Evolutionary conservation across 495 filamentous ascomycete species (phyloP), one percentile per base, ranked within the genome.

Genomic region (Jackrogersella minutella): DNA sequence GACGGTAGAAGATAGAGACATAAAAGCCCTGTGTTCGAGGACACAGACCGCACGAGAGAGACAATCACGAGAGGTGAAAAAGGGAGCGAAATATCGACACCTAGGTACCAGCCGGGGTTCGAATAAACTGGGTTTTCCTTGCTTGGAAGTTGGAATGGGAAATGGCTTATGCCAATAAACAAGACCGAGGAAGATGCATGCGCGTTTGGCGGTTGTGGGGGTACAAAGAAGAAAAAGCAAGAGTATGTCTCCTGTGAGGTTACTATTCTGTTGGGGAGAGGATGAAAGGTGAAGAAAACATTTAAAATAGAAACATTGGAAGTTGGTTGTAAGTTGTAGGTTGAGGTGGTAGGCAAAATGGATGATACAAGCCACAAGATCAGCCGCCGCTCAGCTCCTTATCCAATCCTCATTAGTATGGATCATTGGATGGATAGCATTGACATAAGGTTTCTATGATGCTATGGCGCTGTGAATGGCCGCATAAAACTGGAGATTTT

Each of bases 31-130:
- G 62, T 61, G 49, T 46, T 50, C 53, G 41, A 26, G n/a, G 52
- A 64, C 51, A 56, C 52, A 66, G 59, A 24, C 2, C n/a, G 16
- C 47, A 5, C 11, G 19, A 41, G 37, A 13, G 47, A 43, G 43
- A 65, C 44, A 50, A 30, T 41, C 33, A 28, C 22, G 44, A 63
- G 33, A 40, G 40, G 11, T n/a, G n/a, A n/a, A 22, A 55, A 61
- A 58, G 44, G 56, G 61, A 66, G 57, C 40, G 58, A 62, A 39
- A 58, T n/a, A 70, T 70, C 62, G 62, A 62, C 66, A 51, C 56
- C 56, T 61, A 69, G 60, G 60, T 50, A 64, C 65, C 65, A 68
- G 65, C 66, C 66, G 62, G 70, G 59, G 59, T 70, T 64, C 58
- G 62, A 65, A 31, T 22, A 24, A 37, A n/a, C 14, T 22, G 30